Percentiles rank a stretch among this genome's conserved stretches.
Evolutionary conservation across 2,329 filamentous ascomycete species (phyloP).

Genomic region (Talaromyces rugulosus): DNA sequence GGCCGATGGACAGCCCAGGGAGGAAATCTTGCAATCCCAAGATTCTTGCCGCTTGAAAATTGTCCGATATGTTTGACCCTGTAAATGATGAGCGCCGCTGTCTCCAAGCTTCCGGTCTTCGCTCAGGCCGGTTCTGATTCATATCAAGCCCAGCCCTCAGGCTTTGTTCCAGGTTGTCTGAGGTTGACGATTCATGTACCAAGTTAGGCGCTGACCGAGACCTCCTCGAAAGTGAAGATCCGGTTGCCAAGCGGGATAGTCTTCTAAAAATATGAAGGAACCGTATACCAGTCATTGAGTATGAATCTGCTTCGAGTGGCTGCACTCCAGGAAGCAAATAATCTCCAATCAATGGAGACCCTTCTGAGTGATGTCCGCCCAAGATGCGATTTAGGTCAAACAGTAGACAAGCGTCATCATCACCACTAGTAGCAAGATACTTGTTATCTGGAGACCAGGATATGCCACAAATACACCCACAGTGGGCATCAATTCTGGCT

Average conservation of each 20-base stretch:
- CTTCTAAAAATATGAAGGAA: conserved; percentile 19
- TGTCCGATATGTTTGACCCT: neutral
- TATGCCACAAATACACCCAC: conserved; percentile 89
- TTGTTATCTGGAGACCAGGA: conserved; percentile 75
- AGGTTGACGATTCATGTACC: neutral
- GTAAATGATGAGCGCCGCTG: neutral
- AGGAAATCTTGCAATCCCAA: neutral
- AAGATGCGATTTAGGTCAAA: conserved; percentile 60
- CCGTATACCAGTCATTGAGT: conserved; percentile 16
- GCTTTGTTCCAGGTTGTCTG: neutral
- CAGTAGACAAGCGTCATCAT: conserved; percentile 84
- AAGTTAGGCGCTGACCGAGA: neutral
- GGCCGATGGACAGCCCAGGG: neutral
- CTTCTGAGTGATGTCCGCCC: neutral
- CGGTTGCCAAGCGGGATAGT: neutral
- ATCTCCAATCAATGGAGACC: neutral
- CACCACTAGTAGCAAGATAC: conserved; percentile 81
- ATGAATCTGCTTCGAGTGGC: conserved; percentile 19
- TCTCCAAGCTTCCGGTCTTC: neutral
- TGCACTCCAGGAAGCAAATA: neutral
- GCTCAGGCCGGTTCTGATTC: neutral
- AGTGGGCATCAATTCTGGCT: conserved; percentile 71
- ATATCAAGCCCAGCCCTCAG: neutral
- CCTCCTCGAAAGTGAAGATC: neutral
- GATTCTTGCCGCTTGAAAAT: neutral